Evolutionary conservation across 176 grass and related monocot genomes (phyloP), one percentile per base, ranked within the genome.

Genomic region (Oryza officinalis): DNA sequence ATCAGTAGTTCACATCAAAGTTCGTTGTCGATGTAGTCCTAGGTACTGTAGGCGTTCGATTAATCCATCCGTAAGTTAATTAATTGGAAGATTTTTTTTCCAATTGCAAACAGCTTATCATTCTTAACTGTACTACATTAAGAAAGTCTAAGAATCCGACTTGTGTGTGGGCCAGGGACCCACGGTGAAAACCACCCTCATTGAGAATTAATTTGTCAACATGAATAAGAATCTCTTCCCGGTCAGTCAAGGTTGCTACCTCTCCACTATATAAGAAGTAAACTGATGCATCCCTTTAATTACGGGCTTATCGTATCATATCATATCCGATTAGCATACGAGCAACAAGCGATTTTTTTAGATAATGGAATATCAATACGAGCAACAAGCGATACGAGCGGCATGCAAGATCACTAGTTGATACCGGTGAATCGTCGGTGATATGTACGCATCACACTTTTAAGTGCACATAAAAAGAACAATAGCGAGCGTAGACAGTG

Each of bases 281-380:
- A 5, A 35, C 33, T 35, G 33, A 35, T 35, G 33, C 33, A 4
- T 35, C 33, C 33, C 33, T 5, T 38, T 38, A 52, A 52, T 22
- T 70, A 47, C 20, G 27, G 4, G 3, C 45, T 59, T 75, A 75
- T 86, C 77, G 26, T 75, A 81, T 86, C 69, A 35, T 40, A 33
- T 86, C 69, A 33, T 38, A 32, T 54, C 23, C 61, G 47, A 38
- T 80, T 63, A 33, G 17, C 37, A 37, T 33, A 65, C 13, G 14
- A 67, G 65, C 64, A 77, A 41, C 17, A 30, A 7, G 35, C 10
- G 46, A 45, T 73, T 35, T 35, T 35, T 35, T 35, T 35, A 35
- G 0, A 35, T 35, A 6, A 33, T 4, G 33, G 33, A 35, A 35
- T 35, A 35, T 35, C 33, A 35, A 49, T 33, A 65, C 13, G 14